phyloP scores from a whole-genome alignment of 495 filamentous ascomycete genomes.

The Cladorrhinum samala region DNA sequence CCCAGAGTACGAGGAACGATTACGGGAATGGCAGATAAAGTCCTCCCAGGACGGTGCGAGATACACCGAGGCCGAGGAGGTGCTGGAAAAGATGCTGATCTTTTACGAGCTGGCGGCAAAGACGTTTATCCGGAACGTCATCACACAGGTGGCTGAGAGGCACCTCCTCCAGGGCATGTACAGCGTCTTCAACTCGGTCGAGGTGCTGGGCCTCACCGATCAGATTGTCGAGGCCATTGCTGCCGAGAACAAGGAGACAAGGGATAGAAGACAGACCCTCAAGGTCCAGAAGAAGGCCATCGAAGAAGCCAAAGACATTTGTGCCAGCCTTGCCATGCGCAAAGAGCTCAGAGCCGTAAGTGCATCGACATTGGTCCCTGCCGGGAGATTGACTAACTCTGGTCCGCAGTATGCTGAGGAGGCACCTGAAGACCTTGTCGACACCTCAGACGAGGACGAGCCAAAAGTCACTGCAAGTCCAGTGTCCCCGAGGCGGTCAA shows the following conservation, averaged over 20 bases:
- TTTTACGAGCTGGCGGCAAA: slow-evolving; percentile 37
- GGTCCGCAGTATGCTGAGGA: background rate
- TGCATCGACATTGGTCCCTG: background rate
- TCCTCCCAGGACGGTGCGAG: slow-evolving; percentile 21
- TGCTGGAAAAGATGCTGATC: slow-evolving; percentile 41
- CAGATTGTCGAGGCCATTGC: slow-evolving; percentile 31
- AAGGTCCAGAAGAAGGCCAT: slow-evolving; percentile 34
- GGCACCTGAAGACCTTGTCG: background rate
- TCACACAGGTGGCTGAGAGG: slow-evolving; percentile 35
- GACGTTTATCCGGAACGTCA: slow-evolving; percentile 32
- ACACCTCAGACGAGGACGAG: slow-evolving; percentile 19
- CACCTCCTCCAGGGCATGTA: slow-evolving; percentile 37
- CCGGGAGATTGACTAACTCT: background rate
- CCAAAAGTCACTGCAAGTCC: background rate
- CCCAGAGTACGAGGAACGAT: slow-evolving; percentile 34
- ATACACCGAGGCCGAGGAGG: slow-evolving; percentile 33
- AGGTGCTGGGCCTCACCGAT: slow-evolving; percentile 25
- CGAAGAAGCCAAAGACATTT: slow-evolving; percentile 34
- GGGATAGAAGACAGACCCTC: slow-evolving; percentile 26
- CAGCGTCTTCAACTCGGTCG: slow-evolving; percentile 33
- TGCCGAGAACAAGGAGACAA: slow-evolving; percentile 34
- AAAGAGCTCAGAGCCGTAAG: slow-evolving; percentile 26
- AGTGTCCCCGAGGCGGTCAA: background rate
- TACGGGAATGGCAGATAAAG: slow-evolving; percentile 27
- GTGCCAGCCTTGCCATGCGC: slow-evolving; percentile 35